phyloP scores from a whole-genome alignment of 1,139 yeast genomes.

The Blastobotrys proliferans region DNA sequence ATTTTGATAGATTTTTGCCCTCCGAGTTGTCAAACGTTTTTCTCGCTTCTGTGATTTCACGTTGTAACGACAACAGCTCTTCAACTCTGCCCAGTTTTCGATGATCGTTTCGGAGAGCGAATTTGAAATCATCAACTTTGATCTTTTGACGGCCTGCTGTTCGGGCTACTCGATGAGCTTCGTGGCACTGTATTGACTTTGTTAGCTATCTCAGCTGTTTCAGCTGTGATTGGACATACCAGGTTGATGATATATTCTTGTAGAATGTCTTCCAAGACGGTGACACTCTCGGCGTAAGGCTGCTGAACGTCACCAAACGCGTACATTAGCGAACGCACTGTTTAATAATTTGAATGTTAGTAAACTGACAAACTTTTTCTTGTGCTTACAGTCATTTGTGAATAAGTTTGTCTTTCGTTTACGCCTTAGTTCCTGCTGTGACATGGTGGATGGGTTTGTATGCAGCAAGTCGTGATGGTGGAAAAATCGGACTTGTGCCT shows the following conservation, averaged over 20 bases:
- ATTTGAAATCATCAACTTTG: slow-evolving; percentile 82
- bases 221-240: slow-evolving; percentile 25
- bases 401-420: slow-evolving; percentile 33
- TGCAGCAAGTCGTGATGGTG: no score
- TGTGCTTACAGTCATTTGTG: slow-evolving; percentile 35
- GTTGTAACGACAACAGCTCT: slow-evolving; percentile 70
- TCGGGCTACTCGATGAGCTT: slow-evolving; percentile 51
- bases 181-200: slow-evolving; percentile 42
- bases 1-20: slow-evolving; percentile 41
- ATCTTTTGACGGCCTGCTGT: slow-evolving; percentile 64
- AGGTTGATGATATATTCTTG: slow-evolving; percentile 71
- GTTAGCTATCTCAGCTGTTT: slow-evolving; percentile 18
- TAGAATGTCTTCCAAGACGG: slow-evolving; percentile 78
- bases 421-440: slow-evolving; percentile 7
- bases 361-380: not conserved
- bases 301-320: slow-evolving; percentile 84
- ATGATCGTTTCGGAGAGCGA: slow-evolving; percentile 79
- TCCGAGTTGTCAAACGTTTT: slow-evolving; percentile 74
- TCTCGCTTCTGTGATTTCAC: slow-evolving; percentile 72
- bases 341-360: slow-evolving; percentile 33
- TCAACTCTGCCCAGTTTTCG: slow-evolving; percentile 79
- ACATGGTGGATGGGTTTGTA: slow-evolving; percentile 2
- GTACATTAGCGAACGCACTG: slow-evolving; percentile 65
- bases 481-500: no score
- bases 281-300: slow-evolving; percentile 73